A percentile compares a stretch with the other conserved stretches of the same genome.
Evolutionary conservation across 257 asterid genomes (phyloP).

Genomic region (Ocimum tenuiflorum): DNA sequence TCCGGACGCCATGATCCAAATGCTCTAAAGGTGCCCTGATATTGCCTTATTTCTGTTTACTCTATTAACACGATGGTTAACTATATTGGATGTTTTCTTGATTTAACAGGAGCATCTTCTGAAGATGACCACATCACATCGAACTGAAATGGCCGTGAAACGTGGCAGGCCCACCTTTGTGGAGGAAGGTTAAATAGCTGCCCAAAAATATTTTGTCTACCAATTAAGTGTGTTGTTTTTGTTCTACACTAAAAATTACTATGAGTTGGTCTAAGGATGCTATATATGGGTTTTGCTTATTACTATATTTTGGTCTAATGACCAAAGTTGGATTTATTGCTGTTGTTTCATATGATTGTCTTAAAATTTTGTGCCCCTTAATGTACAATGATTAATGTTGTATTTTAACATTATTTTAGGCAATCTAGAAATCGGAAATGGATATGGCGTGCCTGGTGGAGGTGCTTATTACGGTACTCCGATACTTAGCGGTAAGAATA

Average conservation of each 20-base stretch:
- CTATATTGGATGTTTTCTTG: not conserved
- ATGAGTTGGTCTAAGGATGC: not conserved
- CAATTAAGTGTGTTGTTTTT: not conserved
- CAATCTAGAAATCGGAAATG: slow-evolving; percentile 88
- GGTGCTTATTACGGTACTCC: slow-evolving; percentile 72
- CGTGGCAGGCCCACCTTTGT: slow-evolving; percentile 54
- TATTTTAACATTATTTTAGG: slow-evolving; percentile 32
- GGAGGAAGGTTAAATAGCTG: slow-evolving; percentile 60
- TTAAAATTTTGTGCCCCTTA: not conserved
- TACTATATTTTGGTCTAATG: not conserved
- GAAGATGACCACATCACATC: slow-evolving; percentile 73
- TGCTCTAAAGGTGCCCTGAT: slow-evolving; percentile 62
- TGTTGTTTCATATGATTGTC: not conserved
- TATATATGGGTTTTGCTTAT: not conserved
- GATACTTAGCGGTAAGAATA: slow-evolving; percentile 39
- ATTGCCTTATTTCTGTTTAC: not conserved
- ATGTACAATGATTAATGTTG: slow-evolving; percentile 4
- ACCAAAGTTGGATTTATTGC: not conserved
- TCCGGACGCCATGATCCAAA: slow-evolving; percentile 72
- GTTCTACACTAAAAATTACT: not conserved
- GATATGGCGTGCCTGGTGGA: slow-evolving; percentile 99
- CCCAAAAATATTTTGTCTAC: not conserved
- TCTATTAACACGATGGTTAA: not conserved
- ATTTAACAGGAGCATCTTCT: slow-evolving; percentile 74
- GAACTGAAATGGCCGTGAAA: slow-evolving; percentile 62